phyloP scores from a whole-genome alignment of 2,329 filamentous ascomycete species.

The Colletotrichum cuscutae region DNA sequence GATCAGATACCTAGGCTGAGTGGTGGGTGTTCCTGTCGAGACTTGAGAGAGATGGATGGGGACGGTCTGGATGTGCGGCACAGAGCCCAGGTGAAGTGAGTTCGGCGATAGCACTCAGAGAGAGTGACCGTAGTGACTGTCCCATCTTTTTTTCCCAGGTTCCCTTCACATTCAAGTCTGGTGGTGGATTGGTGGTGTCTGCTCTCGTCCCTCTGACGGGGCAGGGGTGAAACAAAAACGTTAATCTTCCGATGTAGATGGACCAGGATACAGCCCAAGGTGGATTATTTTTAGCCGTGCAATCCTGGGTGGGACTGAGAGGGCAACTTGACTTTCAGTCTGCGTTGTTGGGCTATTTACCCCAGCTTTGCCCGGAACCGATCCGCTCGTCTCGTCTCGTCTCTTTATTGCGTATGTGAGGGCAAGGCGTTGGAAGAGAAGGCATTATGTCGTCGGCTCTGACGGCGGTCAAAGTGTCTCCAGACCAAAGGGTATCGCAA shows the following conservation, averaged over 20 bases:
- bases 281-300: slow-evolving; percentile 34
- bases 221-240: slow-evolving; percentile 33
- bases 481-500: neutral
- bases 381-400: slow-evolving; percentile 30
- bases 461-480: slow-evolving; percentile 22
- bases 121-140: neutral
- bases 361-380: slow-evolving; percentile 33
- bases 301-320: slow-evolving; percentile 19
- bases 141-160: neutral
- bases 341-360: slow-evolving; percentile 18
- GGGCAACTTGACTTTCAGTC: slow-evolving; percentile 8
- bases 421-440: slow-evolving; percentile 10
- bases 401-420: slow-evolving; percentile 12
- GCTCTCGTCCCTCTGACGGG: slow-evolving; percentile 31
- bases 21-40: neutral
- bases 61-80: neutral
- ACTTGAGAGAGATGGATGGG: neutral
- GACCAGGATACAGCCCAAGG: slow-evolving; percentile 30
- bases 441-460: slow-evolving; percentile 25
- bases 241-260: slow-evolving; percentile 36
- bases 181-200: neutral
- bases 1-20: neutral
- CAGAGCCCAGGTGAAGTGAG: neutral
- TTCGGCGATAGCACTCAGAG: slow-evolving; percentile 3
- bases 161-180: neutral